Conservation (phyloP, 2,329 filamentous ascomycete species). For the Alternaria conjuncta region DNA sequence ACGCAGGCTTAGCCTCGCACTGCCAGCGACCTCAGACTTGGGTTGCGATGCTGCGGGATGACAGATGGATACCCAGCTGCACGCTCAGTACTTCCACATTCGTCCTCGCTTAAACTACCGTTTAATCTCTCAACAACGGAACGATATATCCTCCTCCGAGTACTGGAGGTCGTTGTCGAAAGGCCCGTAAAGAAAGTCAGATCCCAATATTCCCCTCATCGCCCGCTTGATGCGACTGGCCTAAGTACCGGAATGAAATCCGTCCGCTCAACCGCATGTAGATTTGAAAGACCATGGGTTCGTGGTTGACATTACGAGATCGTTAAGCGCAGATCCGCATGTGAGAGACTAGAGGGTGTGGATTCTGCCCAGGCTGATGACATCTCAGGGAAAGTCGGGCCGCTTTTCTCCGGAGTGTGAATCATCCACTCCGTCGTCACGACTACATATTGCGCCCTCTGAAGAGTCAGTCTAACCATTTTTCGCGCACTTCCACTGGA, state of each 20-base stretch:
- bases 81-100: not conserved
- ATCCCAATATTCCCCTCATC: not conserved
- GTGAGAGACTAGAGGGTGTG: slow-evolving; percentile 18
- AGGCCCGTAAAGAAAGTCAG: slow-evolving; percentile 3
- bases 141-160: not conserved
- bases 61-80: slow-evolving; percentile 10
- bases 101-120: slow-evolving; percentile 1
- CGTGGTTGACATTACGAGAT: slow-evolving; percentile 34
- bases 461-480: not conserved
- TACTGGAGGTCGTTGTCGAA: not conserved
- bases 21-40: slow-evolving; percentile 25
- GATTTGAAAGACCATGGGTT: slow-evolving; percentile 12
- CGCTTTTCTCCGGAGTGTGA: slow-evolving; percentile 26
- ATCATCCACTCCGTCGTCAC: not conserved
- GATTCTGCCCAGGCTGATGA: slow-evolving; percentile 9
- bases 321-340: slow-evolving; percentile 26
- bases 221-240: slow-evolving; percentile 13
- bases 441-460: not conserved
- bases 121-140: slow-evolving; percentile 18
- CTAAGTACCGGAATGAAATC: not conserved
- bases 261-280: slow-evolving; percentile 5
- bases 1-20: slow-evolving; percentile 17
- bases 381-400: slow-evolving; percentile 21
- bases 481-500: not conserved
- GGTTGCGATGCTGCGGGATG: slow-evolving; percentile 20